Percentiles rank a stretch among this genome's conserved stretches.
Conservation (phyloP, 2,329 filamentous ascomycete species). For the Ophiostoma ulmi region DNA sequence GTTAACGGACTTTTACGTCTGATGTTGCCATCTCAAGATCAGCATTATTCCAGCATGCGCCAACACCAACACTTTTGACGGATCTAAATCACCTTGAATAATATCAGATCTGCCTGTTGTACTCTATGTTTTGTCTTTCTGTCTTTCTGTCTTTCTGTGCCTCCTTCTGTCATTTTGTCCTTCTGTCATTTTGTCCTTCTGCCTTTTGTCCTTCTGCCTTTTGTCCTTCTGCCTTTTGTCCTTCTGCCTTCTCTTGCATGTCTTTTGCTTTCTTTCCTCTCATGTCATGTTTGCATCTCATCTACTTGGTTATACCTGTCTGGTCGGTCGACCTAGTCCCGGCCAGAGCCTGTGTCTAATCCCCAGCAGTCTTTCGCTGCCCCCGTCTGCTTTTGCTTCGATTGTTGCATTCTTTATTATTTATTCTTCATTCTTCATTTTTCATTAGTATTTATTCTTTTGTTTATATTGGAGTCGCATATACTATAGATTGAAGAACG, state of each 20-base stretch:
- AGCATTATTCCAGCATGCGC: no score
- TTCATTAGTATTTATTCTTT: neutral
- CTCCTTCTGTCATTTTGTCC: neutral
- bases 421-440: neutral
- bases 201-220: neutral
- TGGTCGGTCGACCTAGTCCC: slow-evolving; percentile 12
- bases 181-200: neutral
- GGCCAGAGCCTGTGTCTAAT: neutral
- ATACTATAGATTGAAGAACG: slow-evolving; percentile 6
- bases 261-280: neutral
- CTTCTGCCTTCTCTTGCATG: neutral
- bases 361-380: slow-evolving; percentile 2
- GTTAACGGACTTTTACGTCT: neutral
- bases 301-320: slow-evolving; percentile 10
- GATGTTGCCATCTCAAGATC: neutral
- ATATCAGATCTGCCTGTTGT: neutral
- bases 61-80: neutral
- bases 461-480: neutral
- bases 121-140: neutral
- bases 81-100: neutral
- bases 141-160: neutral
- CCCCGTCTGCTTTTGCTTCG: neutral
- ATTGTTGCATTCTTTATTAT: neutral
- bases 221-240: neutral
- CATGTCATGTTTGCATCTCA: neutral